Evolutionary conservation across 257 asterid species (phyloP), one percentile per base, ranked within the genome.

Genomic region (Primulina tabacum): DNA sequence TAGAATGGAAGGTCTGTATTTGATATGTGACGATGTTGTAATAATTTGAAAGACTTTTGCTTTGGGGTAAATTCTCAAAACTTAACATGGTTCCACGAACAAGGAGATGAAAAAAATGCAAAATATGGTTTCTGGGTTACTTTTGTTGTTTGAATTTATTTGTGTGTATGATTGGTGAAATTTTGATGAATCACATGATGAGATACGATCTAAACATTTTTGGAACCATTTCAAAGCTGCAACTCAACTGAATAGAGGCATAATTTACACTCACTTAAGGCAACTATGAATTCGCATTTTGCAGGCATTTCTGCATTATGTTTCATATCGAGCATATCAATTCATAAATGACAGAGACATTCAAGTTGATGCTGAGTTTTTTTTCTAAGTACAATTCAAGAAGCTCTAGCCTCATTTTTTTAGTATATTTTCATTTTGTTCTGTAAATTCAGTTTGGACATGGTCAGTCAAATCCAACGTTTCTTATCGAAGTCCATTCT

Each of bases 401-500:
- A 53, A 71, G 17, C 37, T 9, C 26, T 30, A 60, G 53, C 17
- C 71, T 63, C 17, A 70, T 67, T 60, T 6, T 11, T 56, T 38
- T 61, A 12, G 34, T 9, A 57, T 26, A 64, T 33, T 68, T 35
- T 18, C 59, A 11, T 62, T 33, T 47, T 72, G 18, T 72, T 4
- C 60, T 55, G 71, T 33, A 69, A 62, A 26, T 64, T 78, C 88
- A 92, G 97, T 92, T 92, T 81, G 97, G 98, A 73, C 97, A 92
- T 73, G 97, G 98, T 20, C 98, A 92, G 70, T 92, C 97, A 30
- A 92, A 92, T 75, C 98, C 98, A 10, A 90, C 97, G 18, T 92
- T 87, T 82, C 96, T 87, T 50, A 73, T 92, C 78, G 97, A 90
- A 84, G 92, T 87, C 62, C 83, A 77, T 62, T 79, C 86, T 17